phyloP scores from a whole-genome alignment of 73 alveolate species.

The Paramecium caudatum region DNA sequence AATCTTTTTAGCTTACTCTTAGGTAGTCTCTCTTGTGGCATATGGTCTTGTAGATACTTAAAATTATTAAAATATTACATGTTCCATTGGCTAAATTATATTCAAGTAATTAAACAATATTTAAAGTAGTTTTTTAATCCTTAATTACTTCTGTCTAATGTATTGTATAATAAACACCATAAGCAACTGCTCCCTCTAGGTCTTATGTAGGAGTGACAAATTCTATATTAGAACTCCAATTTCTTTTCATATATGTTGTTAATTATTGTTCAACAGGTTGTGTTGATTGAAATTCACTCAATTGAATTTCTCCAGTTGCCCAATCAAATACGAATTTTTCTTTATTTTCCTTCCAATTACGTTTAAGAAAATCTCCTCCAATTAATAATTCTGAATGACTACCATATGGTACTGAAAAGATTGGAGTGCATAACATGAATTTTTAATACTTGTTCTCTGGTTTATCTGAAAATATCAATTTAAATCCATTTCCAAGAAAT shows the following conservation, averaged over 20 bases:
- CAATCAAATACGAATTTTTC: not conserved
- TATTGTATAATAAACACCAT: slow-evolving; percentile 4
- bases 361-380: slow-evolving; percentile 21
- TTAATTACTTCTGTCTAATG: not conserved
- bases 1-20: not conserved
- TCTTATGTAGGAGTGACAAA: not conserved
- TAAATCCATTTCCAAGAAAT: slow-evolving; percentile 30
- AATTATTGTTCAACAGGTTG: not conserved
- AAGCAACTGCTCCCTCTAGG: not conserved
- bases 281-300: not conserved
- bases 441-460: not conserved
- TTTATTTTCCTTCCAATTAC: not conserved
- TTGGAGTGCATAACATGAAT: not conserved
- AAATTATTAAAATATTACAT: not conserved
- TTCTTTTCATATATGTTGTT: not conserved
- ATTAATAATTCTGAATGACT: not conserved
- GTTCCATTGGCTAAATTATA: slow-evolving; percentile 20
- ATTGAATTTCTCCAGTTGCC: not conserved
- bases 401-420: slow-evolving; percentile 45
- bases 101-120: not conserved
- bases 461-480: not conserved
- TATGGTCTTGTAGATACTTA: slow-evolving; percentile 10
- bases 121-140: not conserved
- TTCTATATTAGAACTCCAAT: not conserved
- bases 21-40: not conserved